Evolutionary conservation across 192 early-diverging fungal genomes (phyloP), one percentile per base, ranked within the genome.

Genomic region (Thoreauomyces humboldtii): DNA sequence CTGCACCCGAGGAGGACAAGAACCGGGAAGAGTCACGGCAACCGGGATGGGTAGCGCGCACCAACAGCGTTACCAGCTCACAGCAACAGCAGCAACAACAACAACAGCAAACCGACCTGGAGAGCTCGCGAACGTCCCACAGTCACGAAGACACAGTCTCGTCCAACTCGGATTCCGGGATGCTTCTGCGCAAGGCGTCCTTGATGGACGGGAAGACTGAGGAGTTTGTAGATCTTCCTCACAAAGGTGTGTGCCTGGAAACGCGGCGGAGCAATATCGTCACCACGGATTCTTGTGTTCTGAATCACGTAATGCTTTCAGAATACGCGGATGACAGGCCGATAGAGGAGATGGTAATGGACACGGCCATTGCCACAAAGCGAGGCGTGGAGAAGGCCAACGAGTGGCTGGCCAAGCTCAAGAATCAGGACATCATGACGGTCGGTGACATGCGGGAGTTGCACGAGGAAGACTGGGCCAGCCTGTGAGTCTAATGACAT

Each of bases 401-500:
- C 15, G 85, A 91, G 57, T 91, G 89, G 89, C 62, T 84, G 2
- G 59, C 65, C 4, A 86, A 83, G 60, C 72, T 91, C 12, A 81
- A 88, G 44, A 73, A 69, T 25, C 88, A 91, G 71, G 89, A 91
- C 70, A 81, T 91, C 46, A 85, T 89, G 87, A 89, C 87, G 0
- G 84, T 91, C 51, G 89, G 88, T 1, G 88, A 91, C 67, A 61
- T 91, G 61, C 78, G 84, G 46, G 85, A 84, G 50, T 59, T 91
- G 25, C 81, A 85, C 47, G 88, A 91, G 27, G 84, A 86, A 59
- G 89, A 91, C 58, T 91, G 89, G 89, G 69, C 75, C 4, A 86
- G 81, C 41, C 51, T 79, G 76, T 78, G 61, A 65, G 72, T 65
- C 14, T n/a, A n/a, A n/a, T n/a, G n/a, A n/a, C n/a, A n/a, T n/a